Percentiles rank a stretch among this genome's conserved stretches.
These are phyloP conservation scores for Candida anglica DNA, from an alignment of 805 yeast species.

Conservation along the genomic window DNA sequence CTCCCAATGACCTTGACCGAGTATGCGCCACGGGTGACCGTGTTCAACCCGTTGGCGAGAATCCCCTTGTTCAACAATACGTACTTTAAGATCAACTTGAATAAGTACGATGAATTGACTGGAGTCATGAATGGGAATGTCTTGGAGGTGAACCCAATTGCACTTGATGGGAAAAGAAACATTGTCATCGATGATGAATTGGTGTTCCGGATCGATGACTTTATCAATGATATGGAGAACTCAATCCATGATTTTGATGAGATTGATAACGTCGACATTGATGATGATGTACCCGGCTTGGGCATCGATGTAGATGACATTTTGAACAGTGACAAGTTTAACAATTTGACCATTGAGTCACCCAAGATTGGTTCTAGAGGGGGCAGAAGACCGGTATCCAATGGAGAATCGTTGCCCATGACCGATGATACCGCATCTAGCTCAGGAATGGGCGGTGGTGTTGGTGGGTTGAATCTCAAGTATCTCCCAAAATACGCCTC, in stretches of 20 bases:
- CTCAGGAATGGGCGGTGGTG: no score
- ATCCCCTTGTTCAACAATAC: slow-evolving; percentile 34
- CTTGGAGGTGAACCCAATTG: slow-evolving; percentile 7
- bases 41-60: slow-evolving; percentile 5
- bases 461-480: slow-evolving; percentile 7
- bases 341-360: slow-evolving; percentile 19
- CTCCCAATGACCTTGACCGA: slow-evolving; percentile 1
- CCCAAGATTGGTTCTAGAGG: not conserved
- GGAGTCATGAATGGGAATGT: not conserved
- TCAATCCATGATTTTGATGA: slow-evolving; percentile 17
- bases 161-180: slow-evolving; percentile 16
- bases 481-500: slow-evolving; percentile 50
- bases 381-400: not conserved
- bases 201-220: slow-evolving; percentile 33
- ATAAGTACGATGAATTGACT: slow-evolving; percentile 31
- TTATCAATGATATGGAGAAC: slow-evolving; percentile 24
- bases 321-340: slow-evolving; percentile 36
- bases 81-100: slow-evolving; percentile 29
- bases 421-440: slow-evolving; percentile 6
- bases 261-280: slow-evolving; percentile 29
- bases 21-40: not conserved
- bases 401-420: not conserved
- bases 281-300: slow-evolving; percentile 35
- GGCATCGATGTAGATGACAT: slow-evolving; percentile 43
- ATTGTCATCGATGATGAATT: slow-evolving; percentile 27